Evolutionary conservation across 2,329 filamentous ascomycete species (phyloP), one percentile per base, ranked within the genome.

Genomic region (Didymella pomorum): DNA sequence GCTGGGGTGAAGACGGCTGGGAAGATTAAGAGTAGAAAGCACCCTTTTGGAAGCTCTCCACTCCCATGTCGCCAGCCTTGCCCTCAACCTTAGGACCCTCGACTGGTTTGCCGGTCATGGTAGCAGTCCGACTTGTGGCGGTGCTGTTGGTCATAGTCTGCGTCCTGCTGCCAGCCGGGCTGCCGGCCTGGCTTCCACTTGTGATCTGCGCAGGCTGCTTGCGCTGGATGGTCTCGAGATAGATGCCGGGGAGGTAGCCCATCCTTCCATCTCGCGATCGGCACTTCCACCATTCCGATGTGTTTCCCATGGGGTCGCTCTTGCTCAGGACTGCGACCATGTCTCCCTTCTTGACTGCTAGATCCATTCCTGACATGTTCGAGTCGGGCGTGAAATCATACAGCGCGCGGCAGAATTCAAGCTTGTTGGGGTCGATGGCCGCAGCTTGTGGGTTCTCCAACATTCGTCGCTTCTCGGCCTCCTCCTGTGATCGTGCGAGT

Each of bases 211-310:
- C 77, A 45, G 81, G 79, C 58, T 81, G 76, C 60, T 81, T 80
- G 52, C 86, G 79, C 71, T 89, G 84, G 47, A 95, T 88, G 0
- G 83, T 85, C 78, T 97, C 92, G 26, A 99, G 84, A 72, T 97
- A 99, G 1, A 93, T 93, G 1, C 89, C 88, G 2, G 96, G 95
- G 6, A 99, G 84, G 74, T 98, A 99, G 8, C 95, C 95, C 69
- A 97, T 89, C 25, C 92, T 86, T 44, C 93, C 93, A 74, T 98
- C 93, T 60, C 95, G 86, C 14, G 94, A 90, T 54, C 95, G 86
- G 79, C 96, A 99, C 65, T 90, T 88, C 95, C 95, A 99, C 95
- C 95, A 99, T 74, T 99, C 94, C 51, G 91, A 95, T 4, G 92
- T 87, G 69, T 95, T 93, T 42, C 95, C 95, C 72, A 94, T 86